Evolutionary conservation across 148 eudicot species (phyloP), one percentile per base, ranked within the genome.

Genomic region (Heliosperma pusillum): DNA sequence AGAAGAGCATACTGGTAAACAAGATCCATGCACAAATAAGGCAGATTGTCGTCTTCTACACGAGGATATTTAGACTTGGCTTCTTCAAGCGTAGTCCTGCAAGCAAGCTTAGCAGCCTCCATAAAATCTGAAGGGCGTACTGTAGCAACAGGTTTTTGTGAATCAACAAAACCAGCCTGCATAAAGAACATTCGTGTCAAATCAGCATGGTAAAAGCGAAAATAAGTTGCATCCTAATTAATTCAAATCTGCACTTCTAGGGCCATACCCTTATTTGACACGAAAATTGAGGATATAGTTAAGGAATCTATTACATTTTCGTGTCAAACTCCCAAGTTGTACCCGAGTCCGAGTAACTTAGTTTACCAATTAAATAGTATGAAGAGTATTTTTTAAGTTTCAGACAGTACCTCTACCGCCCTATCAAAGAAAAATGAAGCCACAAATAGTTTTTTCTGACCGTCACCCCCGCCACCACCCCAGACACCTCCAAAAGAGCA

Each of bases 391-490:
- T n/a, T n/a, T n/a, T n/a, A n/a, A n/a, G n/a, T n/a, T n/a, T n/a
- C n/a, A n/a, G n/a, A n/a, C n/a, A n/a, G n/a, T n/a, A n/a, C 98
- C 97, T 95, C 92, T 55, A 90, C 97, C 76, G 98, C 98, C 85
- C 98, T 85, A 72, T 95, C 98, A 60, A 90, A 95, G 89, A 95
- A 95, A 74, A 95, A 95, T n/a, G 98, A 95, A 59, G 98, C 98
- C 70, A 95, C 96, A 81, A 88, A 95, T 26, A 95, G 77, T 74
- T 95, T 89, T 85, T 87, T 90, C 73, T 90, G 98, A 40, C 98
- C 98, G 75, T 87, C 93, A 9, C 98, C 97, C 20, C 93, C 88
- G 12, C 98, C 98, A 67, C 98, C 98, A 76, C 86, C 92, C 98
- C 97, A 95, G n/a, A 92, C 82, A 44, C 97, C 98, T 53, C 93